Evolutionary conservation across 345 rosid species (phyloP).

Genomic region (Brassica cretica): DNA sequence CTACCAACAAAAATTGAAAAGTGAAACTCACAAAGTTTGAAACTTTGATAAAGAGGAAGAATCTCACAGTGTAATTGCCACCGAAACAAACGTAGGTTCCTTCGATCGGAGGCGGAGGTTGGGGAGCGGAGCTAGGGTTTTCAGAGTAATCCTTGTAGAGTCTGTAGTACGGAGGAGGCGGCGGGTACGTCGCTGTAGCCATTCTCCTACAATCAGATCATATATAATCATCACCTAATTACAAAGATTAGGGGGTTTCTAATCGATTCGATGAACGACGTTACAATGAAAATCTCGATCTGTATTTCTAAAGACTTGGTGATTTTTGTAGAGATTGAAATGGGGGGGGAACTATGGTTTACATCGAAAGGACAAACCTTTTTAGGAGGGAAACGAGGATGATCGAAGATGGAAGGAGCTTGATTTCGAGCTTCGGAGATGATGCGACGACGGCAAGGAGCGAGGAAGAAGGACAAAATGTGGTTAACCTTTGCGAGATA

Average conservation of each 20-base stretch:
- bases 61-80: slow-evolving; percentile 66
- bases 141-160: slow-evolving; percentile 78
- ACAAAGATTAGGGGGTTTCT: not conserved
- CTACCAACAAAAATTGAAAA: slow-evolving; percentile 36
- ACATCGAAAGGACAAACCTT: not conserved
- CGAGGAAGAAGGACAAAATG: not conserved
- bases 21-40: not conserved
- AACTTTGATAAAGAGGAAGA: not conserved
- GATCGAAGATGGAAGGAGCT: slow-evolving; percentile 18
- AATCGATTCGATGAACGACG: not conserved
- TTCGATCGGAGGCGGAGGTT: slow-evolving; percentile 75
- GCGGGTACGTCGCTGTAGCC: slow-evolving; percentile 93
- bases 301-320: not conserved
- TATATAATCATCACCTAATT: not conserved
- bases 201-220: slow-evolving; percentile 38
- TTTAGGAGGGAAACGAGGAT: not conserved
- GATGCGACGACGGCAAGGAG: not conserved
- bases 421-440: not conserved
- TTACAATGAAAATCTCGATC: not conserved
- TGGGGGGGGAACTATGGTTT: not conserved
- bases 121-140: slow-evolving; percentile 70
- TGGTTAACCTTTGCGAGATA: not conserved
- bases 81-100: slow-evolving; percentile 83
- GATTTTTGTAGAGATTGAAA: not conserved
- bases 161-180: slow-evolving; percentile 87